Base-by-base conservation (phyloP, 805 yeast genomes). In the Lachancea sp. region DNA sequence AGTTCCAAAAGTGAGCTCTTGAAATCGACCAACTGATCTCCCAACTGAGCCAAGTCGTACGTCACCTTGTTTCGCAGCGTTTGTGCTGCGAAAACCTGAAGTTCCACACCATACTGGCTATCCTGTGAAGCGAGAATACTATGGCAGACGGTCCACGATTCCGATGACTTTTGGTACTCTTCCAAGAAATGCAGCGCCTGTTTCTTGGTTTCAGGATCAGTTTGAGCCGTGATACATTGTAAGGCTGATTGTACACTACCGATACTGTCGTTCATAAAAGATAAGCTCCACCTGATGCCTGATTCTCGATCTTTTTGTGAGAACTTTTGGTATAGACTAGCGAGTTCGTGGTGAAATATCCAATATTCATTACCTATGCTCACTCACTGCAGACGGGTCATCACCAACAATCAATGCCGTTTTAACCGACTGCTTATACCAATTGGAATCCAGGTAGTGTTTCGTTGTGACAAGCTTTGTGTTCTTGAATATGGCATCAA, bases 51-150 rank as follows among this genome's bases (percentile, higher is more conserved):
- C 52, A 91, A 70, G 65, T 93, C 98, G 62, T 86, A 90, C 11
- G 85, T 84, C 42, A 88, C 76, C 56, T 77, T 90, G 36, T 90
- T 81, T 50, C 96, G 72, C 49, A 93, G 67, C 0, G 99, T 93
- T 62, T 95, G 99, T 0, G 97, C 84, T 13, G 91, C 83, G 68
- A 95, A 93, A 56, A 93, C 71, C 56, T 80, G 81, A 41, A 84
- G 67, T 58, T 83, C 86, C 36, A 79, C 51, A 3, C 77, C 65
- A 26, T 52, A 52, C 3, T 58, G 59, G 16, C 52, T 54, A 5
- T 63, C 55, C 16, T 63, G 53, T 9, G 56, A 42, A 3, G 60
- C 49, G 12, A 89, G 71, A 1, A 84, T 71, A 38, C 72, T 69
- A 57, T 82, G 83, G 30, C 81, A 73, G 1, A 78, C 58, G 26